Evolutionary conservation across 148 eudicot genomes (phyloP).

Genomic region (Dianthus caryophyllus): DNA sequence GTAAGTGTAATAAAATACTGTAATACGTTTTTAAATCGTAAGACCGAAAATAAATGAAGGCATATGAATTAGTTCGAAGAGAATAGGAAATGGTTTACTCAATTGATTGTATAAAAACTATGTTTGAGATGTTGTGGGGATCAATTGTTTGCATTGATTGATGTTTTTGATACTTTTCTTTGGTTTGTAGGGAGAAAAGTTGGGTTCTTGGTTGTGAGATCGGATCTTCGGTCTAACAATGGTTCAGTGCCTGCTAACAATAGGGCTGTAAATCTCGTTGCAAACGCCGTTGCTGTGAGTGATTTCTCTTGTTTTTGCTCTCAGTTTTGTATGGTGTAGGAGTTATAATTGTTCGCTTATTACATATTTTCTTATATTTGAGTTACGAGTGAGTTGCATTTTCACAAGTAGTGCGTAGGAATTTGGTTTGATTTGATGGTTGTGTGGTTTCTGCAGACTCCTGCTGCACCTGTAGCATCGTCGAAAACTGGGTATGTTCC

Average conservation of each 20-base stretch:
- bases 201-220: conserved; percentile 34
- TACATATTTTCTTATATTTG: no score
- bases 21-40: no score
- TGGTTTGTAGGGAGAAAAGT: conserved; percentile 39
- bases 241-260: conserved; percentile 25
- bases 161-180: neutral
- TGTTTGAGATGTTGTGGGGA: no score
- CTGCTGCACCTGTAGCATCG: conserved; percentile 21
- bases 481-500: conserved; percentile 22
- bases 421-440: neutral
- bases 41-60: no score
- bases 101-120: no score
- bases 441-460: conserved; percentile 19
- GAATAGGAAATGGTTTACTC: no score
- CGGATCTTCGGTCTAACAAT: conserved; percentile 33
- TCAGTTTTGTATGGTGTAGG: neutral
- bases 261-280: conserved; percentile 32
- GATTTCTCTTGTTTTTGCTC: neutral
- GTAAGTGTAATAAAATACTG: no score
- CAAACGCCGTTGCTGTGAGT: conserved; percentile 71
- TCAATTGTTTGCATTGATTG: neutral
- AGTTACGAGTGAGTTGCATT: no score
- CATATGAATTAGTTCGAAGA: no score
- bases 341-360: neutral
- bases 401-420: neutral